phyloP scores from a whole-genome alignment of 83 land plant genomes.

The Thuja plicata region DNA sequence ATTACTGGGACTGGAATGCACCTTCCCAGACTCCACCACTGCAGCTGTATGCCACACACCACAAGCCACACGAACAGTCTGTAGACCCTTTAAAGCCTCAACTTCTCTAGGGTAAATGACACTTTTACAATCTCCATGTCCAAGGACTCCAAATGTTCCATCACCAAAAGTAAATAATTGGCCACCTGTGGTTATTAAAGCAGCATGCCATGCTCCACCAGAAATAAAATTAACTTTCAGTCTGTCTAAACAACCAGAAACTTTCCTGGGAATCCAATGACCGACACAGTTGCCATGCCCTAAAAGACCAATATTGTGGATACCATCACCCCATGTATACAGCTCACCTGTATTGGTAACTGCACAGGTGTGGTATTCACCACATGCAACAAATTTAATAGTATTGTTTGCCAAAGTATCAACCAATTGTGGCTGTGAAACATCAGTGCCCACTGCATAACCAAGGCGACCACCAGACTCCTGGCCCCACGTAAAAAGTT shows the following conservation, averaged over 20 bases:
- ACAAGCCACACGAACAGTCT: slow-evolving; percentile 78
- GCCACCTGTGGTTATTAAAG: slow-evolving; percentile 71
- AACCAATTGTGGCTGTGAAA: slow-evolving; percentile 68
- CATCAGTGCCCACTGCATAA: slow-evolving; percentile 61
- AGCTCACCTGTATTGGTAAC: slow-evolving; percentile 72
- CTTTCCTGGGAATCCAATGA: slow-evolving; percentile 86
- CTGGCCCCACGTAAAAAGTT: slow-evolving; percentile 65
- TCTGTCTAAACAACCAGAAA: slow-evolving; percentile 75
- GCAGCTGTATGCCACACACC: slow-evolving; percentile 98
- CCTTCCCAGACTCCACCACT: slow-evolving; percentile 69
- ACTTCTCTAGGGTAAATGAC: slow-evolving; percentile 69
- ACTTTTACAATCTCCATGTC: slow-evolving; percentile 81
- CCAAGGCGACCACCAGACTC: slow-evolving; percentile 43
- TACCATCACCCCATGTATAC: slow-evolving; percentile 90
- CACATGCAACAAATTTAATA: slow-evolving; percentile 75
- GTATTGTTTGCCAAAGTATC: slow-evolving; percentile 58
- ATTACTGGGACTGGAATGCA: slow-evolving; percentile 27
- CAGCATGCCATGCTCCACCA: slow-evolving; percentile 93
- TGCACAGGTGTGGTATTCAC: slow-evolving; percentile 87
- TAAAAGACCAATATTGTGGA: slow-evolving; percentile 67
- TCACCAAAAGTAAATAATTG: slow-evolving; percentile 89
- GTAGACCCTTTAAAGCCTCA: slow-evolving; percentile 60
- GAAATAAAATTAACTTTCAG: slow-evolving; percentile 72
- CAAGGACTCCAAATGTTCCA: slow-evolving; percentile 85
- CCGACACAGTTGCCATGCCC: slow-evolving; percentile 78